Evolutionary conservation across 2,329 filamentous ascomycete genomes (phyloP).

Genomic region (Venturia pyrina): DNA sequence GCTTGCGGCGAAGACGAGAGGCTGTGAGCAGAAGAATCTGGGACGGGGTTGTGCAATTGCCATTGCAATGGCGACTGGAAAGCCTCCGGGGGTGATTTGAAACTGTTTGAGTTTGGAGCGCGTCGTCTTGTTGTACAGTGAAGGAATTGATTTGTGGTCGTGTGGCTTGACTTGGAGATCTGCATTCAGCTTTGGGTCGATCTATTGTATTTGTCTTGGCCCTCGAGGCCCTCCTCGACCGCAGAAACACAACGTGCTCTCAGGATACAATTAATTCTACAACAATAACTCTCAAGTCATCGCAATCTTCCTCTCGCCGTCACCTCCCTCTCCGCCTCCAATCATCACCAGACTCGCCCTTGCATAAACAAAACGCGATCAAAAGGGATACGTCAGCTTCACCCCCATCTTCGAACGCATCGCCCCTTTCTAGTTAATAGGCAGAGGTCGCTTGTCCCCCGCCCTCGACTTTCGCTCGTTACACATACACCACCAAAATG

Average conservation of each 20-base stretch:
- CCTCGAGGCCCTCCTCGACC: background rate
- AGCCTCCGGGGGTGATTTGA: background rate
- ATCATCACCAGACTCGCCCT: background rate
- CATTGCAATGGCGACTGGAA: background rate
- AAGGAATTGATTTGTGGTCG: background rate
- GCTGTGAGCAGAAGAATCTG: background rate
- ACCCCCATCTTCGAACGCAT: background rate
- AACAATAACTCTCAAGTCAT: background rate
- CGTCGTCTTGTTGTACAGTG: background rate
- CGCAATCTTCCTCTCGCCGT: background rate
- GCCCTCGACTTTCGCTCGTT: background rate
- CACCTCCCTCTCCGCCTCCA: background rate
- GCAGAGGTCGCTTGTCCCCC: background rate
- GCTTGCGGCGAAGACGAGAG: background rate
- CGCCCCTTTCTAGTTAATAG: background rate
- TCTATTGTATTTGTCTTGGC: slow-evolving; percentile 1
- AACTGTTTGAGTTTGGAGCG: background rate
- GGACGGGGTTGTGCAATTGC: background rate
- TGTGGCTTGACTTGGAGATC: background rate
- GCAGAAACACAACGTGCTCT: background rate
- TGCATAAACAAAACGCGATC: background rate
- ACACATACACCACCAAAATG: slow-evolving; percentile 6
- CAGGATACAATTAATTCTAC: background rate
- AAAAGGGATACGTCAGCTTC: slow-evolving; percentile 1
- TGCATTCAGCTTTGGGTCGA: background rate